These are phyloP conservation scores for Populus tomentosa DNA, from an alignment of 441 rosid genomes.

Conservation along the genomic window DNA sequence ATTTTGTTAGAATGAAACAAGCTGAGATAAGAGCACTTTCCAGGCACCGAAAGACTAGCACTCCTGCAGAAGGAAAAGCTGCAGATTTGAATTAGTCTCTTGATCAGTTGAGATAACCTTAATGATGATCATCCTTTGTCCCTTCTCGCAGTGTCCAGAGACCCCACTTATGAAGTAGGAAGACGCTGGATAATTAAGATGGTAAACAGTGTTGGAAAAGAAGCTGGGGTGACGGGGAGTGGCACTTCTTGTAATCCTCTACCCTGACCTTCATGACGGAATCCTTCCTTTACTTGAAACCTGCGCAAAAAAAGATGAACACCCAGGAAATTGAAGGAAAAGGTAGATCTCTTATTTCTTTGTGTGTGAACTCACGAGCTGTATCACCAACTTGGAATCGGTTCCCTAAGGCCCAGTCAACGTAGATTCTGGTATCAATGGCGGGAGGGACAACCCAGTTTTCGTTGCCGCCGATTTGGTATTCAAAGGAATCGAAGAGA, in stretches of 20 bases:
- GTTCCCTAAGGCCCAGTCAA: conserved; percentile 75
- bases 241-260: conserved; percentile 69
- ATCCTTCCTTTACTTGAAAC: conserved; percentile 65
- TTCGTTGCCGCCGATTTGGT: conserved; percentile 40
- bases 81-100: conserved; percentile 19
- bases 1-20: background rate
- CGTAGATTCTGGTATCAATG: conserved; percentile 45
- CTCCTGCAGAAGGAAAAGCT: conserved; percentile 17
- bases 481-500: conserved; percentile 37
- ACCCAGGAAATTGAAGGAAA: background rate
- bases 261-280: conserved; percentile 64
- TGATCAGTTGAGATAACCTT: conserved; percentile 47
- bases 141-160: conserved; percentile 64
- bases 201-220: conserved; percentile 66
- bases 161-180: conserved; percentile 84
- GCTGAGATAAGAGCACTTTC: conserved; percentile 9
- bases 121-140: conserved; percentile 66
- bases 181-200: conserved; percentile 50
- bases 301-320: conserved; percentile 23
- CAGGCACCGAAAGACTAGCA: background rate
- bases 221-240: conserved; percentile 55
- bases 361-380: conserved; percentile 39
- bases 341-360: background rate
- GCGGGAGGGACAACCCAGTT: conserved; percentile 49
- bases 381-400: conserved; percentile 69